Evolutionary conservation across 305 asterid genomes (phyloP).

Genomic region (Galium porrigens): DNA sequence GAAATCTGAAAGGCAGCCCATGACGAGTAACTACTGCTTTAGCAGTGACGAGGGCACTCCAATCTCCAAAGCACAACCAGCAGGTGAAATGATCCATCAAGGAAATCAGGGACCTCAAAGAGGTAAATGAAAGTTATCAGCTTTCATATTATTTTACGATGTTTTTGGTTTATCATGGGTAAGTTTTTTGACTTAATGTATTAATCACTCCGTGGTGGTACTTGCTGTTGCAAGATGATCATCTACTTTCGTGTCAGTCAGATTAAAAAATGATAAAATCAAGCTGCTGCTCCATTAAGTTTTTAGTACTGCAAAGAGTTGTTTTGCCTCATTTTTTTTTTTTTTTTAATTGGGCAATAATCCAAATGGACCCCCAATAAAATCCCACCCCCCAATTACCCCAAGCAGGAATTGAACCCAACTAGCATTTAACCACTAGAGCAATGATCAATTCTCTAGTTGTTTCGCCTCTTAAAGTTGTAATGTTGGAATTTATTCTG

Average conservation of each 20-base stretch:
- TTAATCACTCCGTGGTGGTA: not conserved
- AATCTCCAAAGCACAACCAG: conserved; percentile 29
- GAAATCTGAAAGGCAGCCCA: conserved; percentile 33
- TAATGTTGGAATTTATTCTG: not conserved
- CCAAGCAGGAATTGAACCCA: no score
- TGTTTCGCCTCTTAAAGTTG: not conserved
- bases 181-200: not conserved
- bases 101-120: conserved; percentile 22
- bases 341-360: no score
- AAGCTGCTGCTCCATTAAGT: conserved; percentile 3
- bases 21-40: conserved; percentile 30
- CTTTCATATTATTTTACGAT: not conserved
- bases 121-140: conserved; percentile 17
- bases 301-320: conserved; percentile 1
- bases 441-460: no score
- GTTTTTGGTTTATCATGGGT: not conserved
- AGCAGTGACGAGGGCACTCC: conserved; percentile 49
- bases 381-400: no score
- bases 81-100: conserved; percentile 32
- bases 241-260: not conserved
- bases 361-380: no score
- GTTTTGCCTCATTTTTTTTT: not conserved
- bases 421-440: no score
- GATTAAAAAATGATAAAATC: not conserved
- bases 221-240: not conserved